These are phyloP conservation scores for Coniochaeta pulveracea DNA, from an alignment of 2,329 filamentous ascomycete species.

Conservation along the genomic window DNA sequence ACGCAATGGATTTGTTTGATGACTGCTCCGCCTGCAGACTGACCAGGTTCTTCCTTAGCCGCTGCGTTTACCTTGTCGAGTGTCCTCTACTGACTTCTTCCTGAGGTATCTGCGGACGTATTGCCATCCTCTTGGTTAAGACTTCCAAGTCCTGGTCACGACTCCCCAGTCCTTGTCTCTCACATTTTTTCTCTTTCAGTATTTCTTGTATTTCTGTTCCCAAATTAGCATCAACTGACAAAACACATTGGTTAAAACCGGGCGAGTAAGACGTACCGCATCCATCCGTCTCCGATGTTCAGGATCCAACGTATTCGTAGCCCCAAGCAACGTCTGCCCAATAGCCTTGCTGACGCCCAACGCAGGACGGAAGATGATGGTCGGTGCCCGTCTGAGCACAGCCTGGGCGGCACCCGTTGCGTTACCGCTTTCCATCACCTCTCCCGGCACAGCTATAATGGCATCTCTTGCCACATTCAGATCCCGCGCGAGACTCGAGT, in stretches of 20 bases:
- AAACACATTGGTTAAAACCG: neutral
- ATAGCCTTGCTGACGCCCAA: conserved; percentile 85
- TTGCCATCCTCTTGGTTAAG: too few relatives aligned
- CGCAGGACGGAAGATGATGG: conserved; percentile 80
- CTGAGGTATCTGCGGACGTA: too few relatives aligned
- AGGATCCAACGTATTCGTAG: conserved; percentile 83
- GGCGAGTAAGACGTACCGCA: conserved; percentile 59
- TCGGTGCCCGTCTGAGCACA: conserved; percentile 75
- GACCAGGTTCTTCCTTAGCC: too few relatives aligned
- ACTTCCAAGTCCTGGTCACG: too few relatives aligned
- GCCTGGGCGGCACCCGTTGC: conserved; percentile 72
- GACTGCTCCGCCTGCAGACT: too few relatives aligned
- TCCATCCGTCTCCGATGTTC: conserved; percentile 70
- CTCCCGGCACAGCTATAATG: conserved; percentile 86
- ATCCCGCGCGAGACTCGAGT: conserved; percentile 73
- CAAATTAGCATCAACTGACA: conserved; percentile 7
- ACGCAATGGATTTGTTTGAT: too few relatives aligned
- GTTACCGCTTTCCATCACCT: conserved; percentile 76
- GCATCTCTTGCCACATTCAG: conserved; percentile 80
- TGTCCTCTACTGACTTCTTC: too few relatives aligned
- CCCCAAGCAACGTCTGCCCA: conserved; percentile 80
- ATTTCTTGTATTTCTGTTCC: conserved; percentile 36
- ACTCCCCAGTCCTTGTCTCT: too few relatives aligned
- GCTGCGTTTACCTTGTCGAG: too few relatives aligned
- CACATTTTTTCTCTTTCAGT: too few relatives aligned